Evolutionary conservation across 768 basidiomycete genomes (phyloP).

Genomic region (Termitomyces sp.): DNA sequence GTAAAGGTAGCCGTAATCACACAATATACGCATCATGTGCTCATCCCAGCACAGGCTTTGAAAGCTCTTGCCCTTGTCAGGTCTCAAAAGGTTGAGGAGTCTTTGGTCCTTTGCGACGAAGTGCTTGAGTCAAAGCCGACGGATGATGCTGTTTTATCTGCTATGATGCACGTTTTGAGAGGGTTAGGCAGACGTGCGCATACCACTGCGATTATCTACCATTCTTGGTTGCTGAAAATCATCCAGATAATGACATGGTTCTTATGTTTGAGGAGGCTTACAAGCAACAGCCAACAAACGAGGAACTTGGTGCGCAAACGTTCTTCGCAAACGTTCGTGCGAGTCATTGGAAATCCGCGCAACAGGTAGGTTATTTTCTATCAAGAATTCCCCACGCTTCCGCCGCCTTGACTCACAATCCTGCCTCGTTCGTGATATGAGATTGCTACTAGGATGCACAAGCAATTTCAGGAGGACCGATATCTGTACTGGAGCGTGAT

Average conservation of each 20-base stretch:
- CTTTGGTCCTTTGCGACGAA: slow-evolving; percentile 73
- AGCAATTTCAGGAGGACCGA: slow-evolving; percentile 76
- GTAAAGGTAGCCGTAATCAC: slow-evolving; percentile 46
- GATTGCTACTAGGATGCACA: slow-evolving; percentile 79
- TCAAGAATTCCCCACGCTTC: not conserved
- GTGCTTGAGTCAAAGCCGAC: slow-evolving; percentile 68
- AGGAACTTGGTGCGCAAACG: slow-evolving; percentile 78
- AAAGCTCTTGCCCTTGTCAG: slow-evolving; percentile 84
- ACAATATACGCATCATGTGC: slow-evolving; percentile 7
- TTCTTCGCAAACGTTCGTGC: slow-evolving; percentile 83
- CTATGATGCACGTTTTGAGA: slow-evolving; percentile 81
- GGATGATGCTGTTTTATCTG: slow-evolving; percentile 67
- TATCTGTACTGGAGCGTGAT: slow-evolving; percentile 84
- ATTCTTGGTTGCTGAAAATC: slow-evolving; percentile 2
- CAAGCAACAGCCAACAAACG: slow-evolving; percentile 74
- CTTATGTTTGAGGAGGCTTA: slow-evolving; percentile 84
- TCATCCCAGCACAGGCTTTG: slow-evolving; percentile 46
- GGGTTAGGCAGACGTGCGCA: slow-evolving; percentile 64
- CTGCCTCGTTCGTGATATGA: slow-evolving; percentile 21
- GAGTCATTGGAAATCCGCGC: slow-evolving; percentile 81
- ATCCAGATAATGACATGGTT: slow-evolving; percentile 68
- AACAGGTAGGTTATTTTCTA: slow-evolving; percentile 47
- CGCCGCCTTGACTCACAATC: not conserved
- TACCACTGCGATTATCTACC: not conserved
- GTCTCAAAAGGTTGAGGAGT: slow-evolving; percentile 82